phyloP scores from a whole-genome alignment of 2,329 filamentous ascomycete species.

The Parafenestella ontariensis region DNA sequence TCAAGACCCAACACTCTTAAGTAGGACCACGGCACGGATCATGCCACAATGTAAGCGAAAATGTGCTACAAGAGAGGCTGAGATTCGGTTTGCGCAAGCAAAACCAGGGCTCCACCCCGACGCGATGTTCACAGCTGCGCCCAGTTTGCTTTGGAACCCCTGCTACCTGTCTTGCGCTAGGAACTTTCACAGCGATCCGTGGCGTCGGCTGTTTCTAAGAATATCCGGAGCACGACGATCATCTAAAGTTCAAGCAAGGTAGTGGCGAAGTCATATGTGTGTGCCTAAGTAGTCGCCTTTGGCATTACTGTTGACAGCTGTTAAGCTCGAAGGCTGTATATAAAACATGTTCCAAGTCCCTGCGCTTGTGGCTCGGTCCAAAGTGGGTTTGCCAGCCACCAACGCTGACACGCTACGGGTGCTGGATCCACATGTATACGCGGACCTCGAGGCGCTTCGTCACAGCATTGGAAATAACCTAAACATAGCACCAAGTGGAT shows the following conservation, averaged over 20 bases:
- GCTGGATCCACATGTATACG: constrained; percentile 3
- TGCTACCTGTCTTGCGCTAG: background rate
- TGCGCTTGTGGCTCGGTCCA: background rate
- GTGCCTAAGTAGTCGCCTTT: background rate
- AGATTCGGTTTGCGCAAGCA: constrained; percentile 15
- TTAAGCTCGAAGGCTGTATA: too few species aligned
- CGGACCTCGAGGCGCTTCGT: background rate
- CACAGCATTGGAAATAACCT: background rate
- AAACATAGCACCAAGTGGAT: background rate
- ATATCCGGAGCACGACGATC: constrained; percentile 1
- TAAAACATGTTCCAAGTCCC: too few species aligned
- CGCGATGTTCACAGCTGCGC: constrained; percentile 10
- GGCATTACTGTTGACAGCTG: background rate
- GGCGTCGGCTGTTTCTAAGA: constrained; percentile 12
- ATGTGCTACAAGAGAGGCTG: constrained; percentile 12
- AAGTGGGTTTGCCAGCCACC: background rate
- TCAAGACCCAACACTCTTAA: background rate
- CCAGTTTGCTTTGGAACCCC: background rate
- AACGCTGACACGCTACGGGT: background rate
- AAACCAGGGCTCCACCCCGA: constrained; percentile 5
- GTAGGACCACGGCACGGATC: background rate
- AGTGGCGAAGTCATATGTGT: background rate
- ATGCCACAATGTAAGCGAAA: constrained; percentile 8
- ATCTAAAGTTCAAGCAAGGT: background rate
- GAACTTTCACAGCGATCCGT: constrained; percentile 7